Evolutionary conservation across 352 stramenopile genomes (phyloP).

Genomic region (Globisporangium mamillatum): DNA sequence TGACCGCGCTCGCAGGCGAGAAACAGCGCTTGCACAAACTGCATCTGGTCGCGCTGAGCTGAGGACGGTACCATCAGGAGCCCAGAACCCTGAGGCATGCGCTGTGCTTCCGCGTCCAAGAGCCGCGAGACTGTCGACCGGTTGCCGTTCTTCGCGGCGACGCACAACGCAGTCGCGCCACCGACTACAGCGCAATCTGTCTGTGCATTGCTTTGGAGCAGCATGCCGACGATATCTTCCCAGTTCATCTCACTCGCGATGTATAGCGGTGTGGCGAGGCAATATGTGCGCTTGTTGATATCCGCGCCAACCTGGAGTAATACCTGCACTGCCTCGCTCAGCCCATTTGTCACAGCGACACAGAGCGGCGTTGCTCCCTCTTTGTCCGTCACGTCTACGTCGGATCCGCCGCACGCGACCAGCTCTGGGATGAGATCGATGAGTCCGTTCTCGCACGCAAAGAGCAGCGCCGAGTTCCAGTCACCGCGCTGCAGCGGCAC

Average conservation of each 20-base stretch:
- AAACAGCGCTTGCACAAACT: constrained; percentile 70
- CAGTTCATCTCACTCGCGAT: constrained; percentile 74
- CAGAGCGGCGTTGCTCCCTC: constrained; percentile 58
- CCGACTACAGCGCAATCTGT: constrained; percentile 40
- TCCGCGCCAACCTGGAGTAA: constrained; percentile 49
- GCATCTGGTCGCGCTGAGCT: constrained; percentile 19
- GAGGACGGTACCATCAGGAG: constrained; percentile 10
- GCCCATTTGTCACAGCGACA: constrained; percentile 55
- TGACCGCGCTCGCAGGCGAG: constrained; percentile 76
- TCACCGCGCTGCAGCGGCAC: constrained; percentile 44
- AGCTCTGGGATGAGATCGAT: constrained; percentile 45
- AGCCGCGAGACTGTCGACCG: constrained; percentile 48
- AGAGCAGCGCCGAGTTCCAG: constrained; percentile 50
- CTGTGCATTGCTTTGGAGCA: constrained; percentile 46
- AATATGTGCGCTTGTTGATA: constrained; percentile 60
- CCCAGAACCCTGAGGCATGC: constrained; percentile 4
- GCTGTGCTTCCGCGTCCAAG: constrained; percentile 33
- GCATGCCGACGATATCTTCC: constrained; percentile 59
- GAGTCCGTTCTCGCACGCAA: constrained; percentile 56
- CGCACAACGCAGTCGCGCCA: constrained; percentile 67
- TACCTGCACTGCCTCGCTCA: constrained; percentile 36
- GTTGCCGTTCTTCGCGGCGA: constrained; percentile 78
- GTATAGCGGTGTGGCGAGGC: constrained; percentile 72
- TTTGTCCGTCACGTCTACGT: constrained; percentile 67
- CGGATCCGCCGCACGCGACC: constrained; percentile 25